These are phyloP conservation scores for Iris pallida DNA, from an alignment of 116 monocot genomes.

Conservation along the genomic window DNA sequence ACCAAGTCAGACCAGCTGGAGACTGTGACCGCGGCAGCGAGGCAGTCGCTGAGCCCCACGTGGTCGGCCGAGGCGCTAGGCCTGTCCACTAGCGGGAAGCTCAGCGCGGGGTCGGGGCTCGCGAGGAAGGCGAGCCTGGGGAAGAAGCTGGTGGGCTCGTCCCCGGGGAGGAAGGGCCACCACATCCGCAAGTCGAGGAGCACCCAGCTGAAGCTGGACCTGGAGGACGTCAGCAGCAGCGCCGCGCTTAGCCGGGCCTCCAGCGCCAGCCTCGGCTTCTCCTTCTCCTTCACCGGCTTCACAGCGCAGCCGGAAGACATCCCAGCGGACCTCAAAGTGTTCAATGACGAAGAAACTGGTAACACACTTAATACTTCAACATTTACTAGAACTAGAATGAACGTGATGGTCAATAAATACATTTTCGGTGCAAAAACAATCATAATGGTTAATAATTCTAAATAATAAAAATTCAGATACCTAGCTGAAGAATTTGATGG, in stretches of 20 bases:
- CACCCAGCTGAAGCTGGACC: slow-evolving; percentile 57
- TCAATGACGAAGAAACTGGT: no score
- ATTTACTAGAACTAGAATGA: no score
- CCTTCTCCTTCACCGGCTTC: no score
- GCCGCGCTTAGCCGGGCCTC: slow-evolving; percentile 67
- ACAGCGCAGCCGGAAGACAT: no score
- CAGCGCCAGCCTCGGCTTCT: no score
- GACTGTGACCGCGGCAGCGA: slow-evolving; percentile 3
- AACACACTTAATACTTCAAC: no score
- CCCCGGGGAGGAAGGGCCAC: slow-evolving; percentile 35
- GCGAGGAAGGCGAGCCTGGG: slow-evolving; percentile 45
- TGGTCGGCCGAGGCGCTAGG: slow-evolving; percentile 36
- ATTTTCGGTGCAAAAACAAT: no score
- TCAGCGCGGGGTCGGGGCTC: slow-evolving; percentile 14
- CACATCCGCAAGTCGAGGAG: slow-evolving; percentile 62
- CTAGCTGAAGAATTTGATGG: no score
- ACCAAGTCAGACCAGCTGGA: slow-evolving; percentile 64
- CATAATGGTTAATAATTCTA: no score
- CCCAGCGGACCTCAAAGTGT: no score
- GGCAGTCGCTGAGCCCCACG: slow-evolving; percentile 38
- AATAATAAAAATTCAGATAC: no score
- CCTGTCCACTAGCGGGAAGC: slow-evolving; percentile 6
- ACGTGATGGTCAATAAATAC: no score
- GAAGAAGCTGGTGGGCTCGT: slow-evolving; percentile 34
- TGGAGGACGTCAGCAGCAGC: slow-evolving; percentile 59